phyloP scores from a whole-genome alignment of 2,329 filamentous ascomycete genomes.

The Ilyonectria robusta region DNA sequence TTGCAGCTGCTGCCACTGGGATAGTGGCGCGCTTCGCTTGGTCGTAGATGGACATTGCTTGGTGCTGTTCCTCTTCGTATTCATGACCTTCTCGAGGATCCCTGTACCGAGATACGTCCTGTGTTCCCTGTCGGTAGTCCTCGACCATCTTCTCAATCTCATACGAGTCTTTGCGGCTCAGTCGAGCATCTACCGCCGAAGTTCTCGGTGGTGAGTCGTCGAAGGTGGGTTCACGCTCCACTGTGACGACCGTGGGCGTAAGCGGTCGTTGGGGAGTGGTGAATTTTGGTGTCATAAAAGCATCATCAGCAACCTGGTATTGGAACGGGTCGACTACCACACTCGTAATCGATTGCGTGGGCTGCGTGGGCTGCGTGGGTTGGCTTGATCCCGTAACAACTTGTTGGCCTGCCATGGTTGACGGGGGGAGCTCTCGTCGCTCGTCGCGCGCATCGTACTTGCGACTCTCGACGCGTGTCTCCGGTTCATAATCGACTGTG shows the following conservation, averaged over 20 bases:
- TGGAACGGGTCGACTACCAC: conserved; percentile 70
- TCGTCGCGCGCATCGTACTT: conserved; percentile 46
- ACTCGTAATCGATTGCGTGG: conserved; percentile 42
- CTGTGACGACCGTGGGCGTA: conserved; percentile 66
- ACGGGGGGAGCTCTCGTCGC: conserved; percentile 44
- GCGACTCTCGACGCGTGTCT: conserved; percentile 46
- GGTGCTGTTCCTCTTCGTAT: conserved; percentile 58
- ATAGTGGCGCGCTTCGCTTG: conserved; percentile 64
- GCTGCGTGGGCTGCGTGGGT: conserved; percentile 7
- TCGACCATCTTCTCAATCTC: conserved; percentile 58
- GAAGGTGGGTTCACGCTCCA: conserved; percentile 68
- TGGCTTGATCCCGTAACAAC: conserved; percentile 44
- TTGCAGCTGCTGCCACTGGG: conserved; percentile 62
- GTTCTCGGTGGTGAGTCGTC: conserved; percentile 52
- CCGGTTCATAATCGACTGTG: conserved; percentile 48
- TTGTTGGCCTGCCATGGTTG: conserved; percentile 48
- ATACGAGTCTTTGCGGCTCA: conserved; percentile 66
- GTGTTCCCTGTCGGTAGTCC: conserved; percentile 46
- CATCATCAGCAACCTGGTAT: conserved; percentile 68
- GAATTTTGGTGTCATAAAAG: conserved; percentile 62
- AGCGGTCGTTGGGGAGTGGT: conserved; percentile 58
- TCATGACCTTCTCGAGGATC: conserved; percentile 43
- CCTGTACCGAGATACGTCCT: conserved; percentile 33
- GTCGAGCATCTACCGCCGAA: conserved; percentile 51
- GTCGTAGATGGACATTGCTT: conserved; percentile 61